Base-by-base conservation (phyloP, 768 basidiomycete genomes). In the Filobasidium wieringae region DNA sequence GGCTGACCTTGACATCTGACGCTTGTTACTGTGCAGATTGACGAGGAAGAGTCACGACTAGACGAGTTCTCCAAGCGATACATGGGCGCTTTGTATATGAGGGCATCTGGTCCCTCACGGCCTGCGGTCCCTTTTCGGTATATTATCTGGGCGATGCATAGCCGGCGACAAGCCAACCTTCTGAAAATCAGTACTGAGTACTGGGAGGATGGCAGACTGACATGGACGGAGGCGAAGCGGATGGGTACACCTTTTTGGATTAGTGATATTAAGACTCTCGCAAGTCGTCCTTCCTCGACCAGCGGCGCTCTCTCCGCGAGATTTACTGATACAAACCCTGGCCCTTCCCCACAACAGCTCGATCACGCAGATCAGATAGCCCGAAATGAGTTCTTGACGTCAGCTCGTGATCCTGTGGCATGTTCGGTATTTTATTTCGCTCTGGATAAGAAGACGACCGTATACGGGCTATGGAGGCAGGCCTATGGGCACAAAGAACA, bases 351-450 rank as follows among this genome's bases (percentile, higher is more conserved):
- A 37, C 36, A 11, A 49, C 69, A 93, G 91, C 83, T 78, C 77
- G 74, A 80, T 0, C 87, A 93, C 63, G 77, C 93, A 71, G 95
- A 99, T 69, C 72, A 80, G 29, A 82, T 99, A 62, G 95, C 91
- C 7, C 82, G 92, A 30, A 92, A 92, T 66, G 84, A 92, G 69
- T 99, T 89, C 72, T 86, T 92, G 83, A 79, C 81, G 5, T 85
- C 84, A 2, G 79, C 80, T 55, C 84, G 90, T 5, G 91, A 99
- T 74, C 95, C 95, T 6, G 85, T 84, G 4, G 75, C 82, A 7
- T 92, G 91, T 66, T 91, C 88, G 6, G 77, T 99, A 40, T 87
- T 86, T 72, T 99, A 96, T 73, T 95, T 99, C 65, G 92, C 95
- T 2, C 76, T 99, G 12, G 87, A 89, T 14, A 97, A 96, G 70